Evolutionary conservation across 2,329 filamentous ascomycete species (phyloP), one percentile per base, ranked within the genome.

Genomic region (Cadophora sp.): DNA sequence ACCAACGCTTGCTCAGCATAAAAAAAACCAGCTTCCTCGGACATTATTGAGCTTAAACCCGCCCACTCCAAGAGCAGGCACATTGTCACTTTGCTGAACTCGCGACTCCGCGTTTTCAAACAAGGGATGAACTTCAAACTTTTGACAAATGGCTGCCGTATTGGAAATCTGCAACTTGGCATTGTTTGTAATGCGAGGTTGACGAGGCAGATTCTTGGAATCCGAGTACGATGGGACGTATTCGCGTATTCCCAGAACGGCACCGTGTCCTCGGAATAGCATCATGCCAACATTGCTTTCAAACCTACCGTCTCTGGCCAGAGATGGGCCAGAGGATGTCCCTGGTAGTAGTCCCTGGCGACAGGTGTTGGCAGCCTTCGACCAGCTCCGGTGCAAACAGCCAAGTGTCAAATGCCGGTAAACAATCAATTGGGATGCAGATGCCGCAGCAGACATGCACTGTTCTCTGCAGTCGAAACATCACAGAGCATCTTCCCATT

Each of bases 1-100:
- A 30, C 50, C 24, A 53, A 24, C 27, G 27, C 27, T 53, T 53
- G 27, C 50, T 53, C 13, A 53, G 50, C 50, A 53, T 33, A 33
- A 53, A 53, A 51, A 4, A 30, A 24, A 4, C 24, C 22, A 30
- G 22, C 24, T n/a, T n/a, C 16, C 6, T 18, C 50, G 50, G 50
- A 33, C 6, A 53, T 53, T 53, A 13, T 39, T 13, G 50, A 53
- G 27, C 24, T 53, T 53, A 53, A 33, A 33, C 27, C 50, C 50
- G 50, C 50, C 11, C 14, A n/a, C 50, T 16, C 22, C 24, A 53
- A 2, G 2, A 13, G 36, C 8, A 9, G 36, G 36, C 8, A 39
- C 36, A 39, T 39, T 39, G 36, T 6, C 36, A 39, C 36, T 39
- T 39, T 24, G n/a, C 22, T 51, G 48, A 51, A 30, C 48, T 27